These are phyloP conservation scores for Saccharomycopsis selenospora DNA, from an alignment of 805 yeast species.

Conservation along the genomic window DNA sequence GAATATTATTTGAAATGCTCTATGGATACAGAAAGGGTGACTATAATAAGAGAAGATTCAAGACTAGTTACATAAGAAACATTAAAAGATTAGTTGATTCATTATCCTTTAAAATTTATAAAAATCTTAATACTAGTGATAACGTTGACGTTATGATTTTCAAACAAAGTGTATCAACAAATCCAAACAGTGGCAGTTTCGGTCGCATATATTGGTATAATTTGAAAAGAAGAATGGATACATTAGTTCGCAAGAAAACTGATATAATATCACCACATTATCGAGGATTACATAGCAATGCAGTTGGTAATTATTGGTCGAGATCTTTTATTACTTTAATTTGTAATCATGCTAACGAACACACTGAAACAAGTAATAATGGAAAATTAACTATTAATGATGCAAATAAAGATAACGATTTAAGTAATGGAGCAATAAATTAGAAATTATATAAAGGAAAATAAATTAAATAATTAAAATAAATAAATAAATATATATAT, in stretches of 20 bases:
- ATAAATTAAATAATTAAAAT: too few relatives aligned
- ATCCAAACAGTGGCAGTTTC: constrained; percentile 22
- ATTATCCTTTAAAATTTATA: constrained; percentile 20
- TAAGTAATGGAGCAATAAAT: background rate
- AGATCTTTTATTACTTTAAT: background rate
- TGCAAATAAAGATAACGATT: background rate
- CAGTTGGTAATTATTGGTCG: background rate
- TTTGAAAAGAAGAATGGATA: constrained; percentile 23
- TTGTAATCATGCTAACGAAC: background rate
- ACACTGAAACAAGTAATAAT: background rate
- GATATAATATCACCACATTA: background rate
- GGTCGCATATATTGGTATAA: constrained; percentile 31
- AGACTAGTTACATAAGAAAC: constrained; percentile 11
- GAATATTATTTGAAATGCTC: constrained; percentile 13
- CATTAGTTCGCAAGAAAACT: constrained; percentile 4
- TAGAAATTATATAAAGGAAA: too few relatives aligned
- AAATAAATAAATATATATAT: too few relatives aligned
- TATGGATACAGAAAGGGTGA: constrained; percentile 11
- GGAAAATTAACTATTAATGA: background rate
- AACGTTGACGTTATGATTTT: constrained; percentile 25
- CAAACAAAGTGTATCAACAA: constrained; percentile 17
- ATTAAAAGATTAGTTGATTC: constrained; percentile 6
- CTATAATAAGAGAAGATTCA: constrained; percentile 14
- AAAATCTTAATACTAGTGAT: constrained; percentile 23
- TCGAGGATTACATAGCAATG: background rate